A percentile compares a stretch with the other conserved stretches of the same genome.
Evolutionary conservation across 441 rosid genomes (phyloP).

Genomic region (Aquilaria agallochum): DNA sequence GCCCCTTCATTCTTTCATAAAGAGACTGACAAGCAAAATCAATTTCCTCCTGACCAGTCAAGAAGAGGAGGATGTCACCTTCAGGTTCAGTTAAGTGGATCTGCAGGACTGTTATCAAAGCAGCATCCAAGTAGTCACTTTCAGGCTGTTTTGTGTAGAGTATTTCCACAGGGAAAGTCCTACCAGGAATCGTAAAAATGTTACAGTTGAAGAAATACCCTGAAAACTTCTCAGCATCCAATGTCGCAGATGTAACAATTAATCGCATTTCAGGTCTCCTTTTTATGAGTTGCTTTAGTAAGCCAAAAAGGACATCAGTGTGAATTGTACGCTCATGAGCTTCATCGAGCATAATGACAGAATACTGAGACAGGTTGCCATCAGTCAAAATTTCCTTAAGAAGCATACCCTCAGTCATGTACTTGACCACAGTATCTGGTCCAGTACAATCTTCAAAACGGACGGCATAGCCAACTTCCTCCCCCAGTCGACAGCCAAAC

Average conservation of each 20-base stretch:
- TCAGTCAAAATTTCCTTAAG: slow-evolving; percentile 74
- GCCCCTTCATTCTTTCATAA: slow-evolving; percentile 78
- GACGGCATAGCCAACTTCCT: slow-evolving; percentile 84
- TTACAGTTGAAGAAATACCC: slow-evolving; percentile 78
- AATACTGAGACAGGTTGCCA: slow-evolving; percentile 71
- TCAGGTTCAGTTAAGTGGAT: slow-evolving; percentile 90
- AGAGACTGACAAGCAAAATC: slow-evolving; percentile 88
- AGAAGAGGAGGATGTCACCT: slow-evolving; percentile 75
- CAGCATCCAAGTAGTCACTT: slow-evolving; percentile 82
- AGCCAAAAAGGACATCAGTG: slow-evolving; percentile 87
- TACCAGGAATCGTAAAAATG: slow-evolving; percentile 86
- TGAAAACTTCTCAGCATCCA: slow-evolving; percentile 89
- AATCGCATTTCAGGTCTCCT: slow-evolving; percentile 75
- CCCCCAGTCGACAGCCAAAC: slow-evolving; percentile 82
- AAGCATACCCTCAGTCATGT: slow-evolving; percentile 95
- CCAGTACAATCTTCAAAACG: slow-evolving; percentile 92
- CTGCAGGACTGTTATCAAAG: slow-evolving; percentile 74
- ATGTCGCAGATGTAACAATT: slow-evolving; percentile 85
- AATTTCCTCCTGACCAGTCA: slow-evolving; percentile 95
- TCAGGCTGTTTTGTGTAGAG: slow-evolving; percentile 78
- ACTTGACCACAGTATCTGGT: slow-evolving; percentile 85
- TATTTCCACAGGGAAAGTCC: slow-evolving; percentile 88
- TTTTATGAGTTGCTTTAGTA: slow-evolving; percentile 69
- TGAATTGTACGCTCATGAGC: slow-evolving; percentile 92
- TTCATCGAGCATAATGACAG: slow-evolving; percentile 82